Conservation (phyloP, 129 eudicot genomes). For the Rutidosis leptorrhynchoides region DNA sequence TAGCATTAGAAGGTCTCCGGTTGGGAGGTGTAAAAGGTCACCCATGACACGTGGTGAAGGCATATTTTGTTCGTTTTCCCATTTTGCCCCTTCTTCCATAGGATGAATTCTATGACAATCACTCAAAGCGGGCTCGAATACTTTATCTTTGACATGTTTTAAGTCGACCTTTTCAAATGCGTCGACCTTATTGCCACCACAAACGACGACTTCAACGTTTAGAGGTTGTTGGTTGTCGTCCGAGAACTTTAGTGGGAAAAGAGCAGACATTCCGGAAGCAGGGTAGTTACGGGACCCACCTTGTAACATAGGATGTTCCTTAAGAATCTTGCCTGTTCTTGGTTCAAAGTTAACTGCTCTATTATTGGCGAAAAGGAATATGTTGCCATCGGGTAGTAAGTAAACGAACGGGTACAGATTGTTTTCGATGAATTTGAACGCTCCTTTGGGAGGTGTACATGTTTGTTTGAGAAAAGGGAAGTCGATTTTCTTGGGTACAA, state of each 20-base stretch:
- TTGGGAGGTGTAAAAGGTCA: constrained; percentile 70
- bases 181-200: constrained; percentile 63
- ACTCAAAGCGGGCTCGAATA: constrained; percentile 42
- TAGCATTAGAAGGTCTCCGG: constrained; percentile 55
- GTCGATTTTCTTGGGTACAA: constrained; percentile 28
- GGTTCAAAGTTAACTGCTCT: constrained; percentile 40
- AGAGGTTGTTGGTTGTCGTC: background rate
- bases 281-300: constrained; percentile 82
- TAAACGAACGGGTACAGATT: constrained; percentile 65
- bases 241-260: constrained; percentile 46
- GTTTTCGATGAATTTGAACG: constrained; percentile 43
- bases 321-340: constrained; percentile 20
- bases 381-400: constrained; percentile 61
- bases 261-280: constrained; percentile 50
- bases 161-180: constrained; percentile 45
- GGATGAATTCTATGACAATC: constrained; percentile 62
- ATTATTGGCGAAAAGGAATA: constrained; percentile 56
- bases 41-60: constrained; percentile 69
- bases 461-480: constrained; percentile 60
- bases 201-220: constrained; percentile 53
- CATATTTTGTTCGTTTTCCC: constrained; percentile 75
- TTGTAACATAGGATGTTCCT: constrained; percentile 34
- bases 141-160: constrained; percentile 25
- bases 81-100: constrained; percentile 27
- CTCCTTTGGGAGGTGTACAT: constrained; percentile 35